Evolutionary conservation across 1,284 basidiomycete genomes (phyloP).

Genomic region (Sanghuangporus weigelae): DNA sequence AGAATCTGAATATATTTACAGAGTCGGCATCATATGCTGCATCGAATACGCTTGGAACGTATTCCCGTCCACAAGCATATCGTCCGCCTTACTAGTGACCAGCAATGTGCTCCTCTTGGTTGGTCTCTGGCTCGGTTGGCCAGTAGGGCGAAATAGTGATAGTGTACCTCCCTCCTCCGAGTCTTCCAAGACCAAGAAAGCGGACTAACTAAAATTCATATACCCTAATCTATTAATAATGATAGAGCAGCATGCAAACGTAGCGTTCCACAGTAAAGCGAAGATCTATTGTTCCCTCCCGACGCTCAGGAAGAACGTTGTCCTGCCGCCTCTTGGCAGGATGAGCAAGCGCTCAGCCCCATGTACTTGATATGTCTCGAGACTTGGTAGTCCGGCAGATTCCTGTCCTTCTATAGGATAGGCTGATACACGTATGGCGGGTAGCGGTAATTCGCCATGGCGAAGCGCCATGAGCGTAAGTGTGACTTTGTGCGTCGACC

Average conservation of each 20-base stretch:
- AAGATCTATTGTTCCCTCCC: conserved; percentile 29
- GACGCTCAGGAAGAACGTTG: conserved; percentile 74
- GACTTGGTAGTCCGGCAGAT: conserved; percentile 52
- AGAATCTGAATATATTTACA: conserved; percentile 28
- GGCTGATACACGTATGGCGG: conserved; percentile 60
- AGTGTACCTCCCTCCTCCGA: too few relatives aligned
- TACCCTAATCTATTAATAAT: neutral
- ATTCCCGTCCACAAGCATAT: conserved; percentile 74
- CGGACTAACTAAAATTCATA: neutral
- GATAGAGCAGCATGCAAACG: neutral
- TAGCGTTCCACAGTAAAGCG: neutral
- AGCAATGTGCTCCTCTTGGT: conserved; percentile 56
- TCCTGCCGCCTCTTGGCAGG: conserved; percentile 71
- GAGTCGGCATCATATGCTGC: conserved; percentile 52
- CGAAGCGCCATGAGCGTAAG: conserved; percentile 75
- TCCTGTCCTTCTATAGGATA: conserved; percentile 45
- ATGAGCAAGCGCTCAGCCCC: conserved; percentile 72
- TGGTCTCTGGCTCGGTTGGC: conserved; percentile 59
- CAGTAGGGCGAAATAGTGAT: conserved; percentile 29
- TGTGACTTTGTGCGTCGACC: conserved; percentile 45
- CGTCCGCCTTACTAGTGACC: conserved; percentile 57
- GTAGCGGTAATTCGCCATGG: conserved; percentile 68
- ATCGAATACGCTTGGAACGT: conserved; percentile 89
- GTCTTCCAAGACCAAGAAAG: neutral
- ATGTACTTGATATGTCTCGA: conserved; percentile 70